Conservation (phyloP, 2,329 filamentous ascomycete species). For the Xylogone sp. region DNA sequence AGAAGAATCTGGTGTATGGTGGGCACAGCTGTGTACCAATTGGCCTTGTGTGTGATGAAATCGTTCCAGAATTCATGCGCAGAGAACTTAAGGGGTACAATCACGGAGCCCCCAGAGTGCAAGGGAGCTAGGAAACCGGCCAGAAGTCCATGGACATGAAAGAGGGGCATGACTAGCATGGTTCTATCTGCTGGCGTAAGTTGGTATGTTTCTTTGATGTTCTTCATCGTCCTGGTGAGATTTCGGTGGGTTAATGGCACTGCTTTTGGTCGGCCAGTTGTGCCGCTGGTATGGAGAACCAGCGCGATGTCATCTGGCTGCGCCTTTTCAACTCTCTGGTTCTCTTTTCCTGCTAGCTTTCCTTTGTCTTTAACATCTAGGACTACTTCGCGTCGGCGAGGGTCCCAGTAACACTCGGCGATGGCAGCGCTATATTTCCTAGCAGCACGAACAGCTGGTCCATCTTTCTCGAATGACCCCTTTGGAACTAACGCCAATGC, state of each 20-base stretch:
- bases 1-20: constrained; percentile 90
- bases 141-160: constrained; percentile 86
- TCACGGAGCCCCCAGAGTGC: constrained; percentile 70
- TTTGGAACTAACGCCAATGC: constrained; percentile 72
- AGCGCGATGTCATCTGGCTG: constrained; percentile 77
- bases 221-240: constrained; percentile 77
- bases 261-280: constrained; percentile 81
- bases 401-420: constrained; percentile 81
- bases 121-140: constrained; percentile 79
- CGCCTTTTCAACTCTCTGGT: constrained; percentile 46
- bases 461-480: constrained; percentile 63
- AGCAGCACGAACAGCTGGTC: constrained; percentile 71
- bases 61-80: constrained; percentile 79
- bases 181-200: constrained; percentile 70
- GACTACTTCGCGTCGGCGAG: constrained; percentile 57
- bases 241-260: constrained; percentile 80
- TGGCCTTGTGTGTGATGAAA: constrained; percentile 70
- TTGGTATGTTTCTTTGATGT: constrained; percentile 75
- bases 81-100: constrained; percentile 77
- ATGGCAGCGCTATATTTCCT: constrained; percentile 78
- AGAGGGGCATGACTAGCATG: constrained; percentile 85
- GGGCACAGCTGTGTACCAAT: constrained; percentile 92
- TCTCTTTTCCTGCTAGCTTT: constrained; percentile 52
- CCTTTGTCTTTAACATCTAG: constrained; percentile 76
- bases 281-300: constrained; percentile 80